Base-by-base conservation (phyloP, 164 flowering plant genomes). In the Vitis rotundifolia region DNA sequence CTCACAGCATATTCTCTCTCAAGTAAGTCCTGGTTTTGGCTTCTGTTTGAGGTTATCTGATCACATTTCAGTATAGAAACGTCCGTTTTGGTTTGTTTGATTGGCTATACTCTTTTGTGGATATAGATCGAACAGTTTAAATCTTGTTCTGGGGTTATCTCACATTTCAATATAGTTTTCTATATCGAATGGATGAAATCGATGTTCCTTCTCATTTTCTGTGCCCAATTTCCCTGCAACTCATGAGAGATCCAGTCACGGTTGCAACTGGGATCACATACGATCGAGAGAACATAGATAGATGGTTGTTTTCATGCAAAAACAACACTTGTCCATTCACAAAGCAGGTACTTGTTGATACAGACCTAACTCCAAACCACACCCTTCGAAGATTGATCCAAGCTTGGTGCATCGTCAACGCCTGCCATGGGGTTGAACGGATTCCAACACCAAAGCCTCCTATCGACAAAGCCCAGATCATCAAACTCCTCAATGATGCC, bases 201-300 rank as follows among this genome's bases (percentile, higher is more conserved):
- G 93, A 90, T 9, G 72, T 91, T 56, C 98, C 97, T 16, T 65
- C 79, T 0, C 81, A 81, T 67, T 94, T 89, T 74, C 74, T 87
- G 13, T 94, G 98, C 63, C 98, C 98, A 1, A 91, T 94, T 63
- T 91, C 96, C 1, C 72, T 94, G 11, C 82, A 94, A 51, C 77
- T 89, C 37, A 89, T 91, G 96, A 83, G 75, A 75, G 98, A 94
- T 78, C 98, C 98, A 1, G 97, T 94, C 3, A 88, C 89, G 0
- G 66, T 87, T 11, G 66, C 84, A 1, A 87, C 97, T 3, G 98
- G 98, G 14, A 91, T 94, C 1, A 94, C 93, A 5, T 94, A 89
- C 81, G 97, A 94, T 52, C 74, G 98, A 2, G 81, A 84, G 19
- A 81, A 69, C 84, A 91, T 93, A 11, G 94, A 91, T 73, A 78